These are phyloP conservation scores for Bruguiera sexangula DNA, from an alignment of 345 rosid species.

Conservation along the genomic window DNA sequence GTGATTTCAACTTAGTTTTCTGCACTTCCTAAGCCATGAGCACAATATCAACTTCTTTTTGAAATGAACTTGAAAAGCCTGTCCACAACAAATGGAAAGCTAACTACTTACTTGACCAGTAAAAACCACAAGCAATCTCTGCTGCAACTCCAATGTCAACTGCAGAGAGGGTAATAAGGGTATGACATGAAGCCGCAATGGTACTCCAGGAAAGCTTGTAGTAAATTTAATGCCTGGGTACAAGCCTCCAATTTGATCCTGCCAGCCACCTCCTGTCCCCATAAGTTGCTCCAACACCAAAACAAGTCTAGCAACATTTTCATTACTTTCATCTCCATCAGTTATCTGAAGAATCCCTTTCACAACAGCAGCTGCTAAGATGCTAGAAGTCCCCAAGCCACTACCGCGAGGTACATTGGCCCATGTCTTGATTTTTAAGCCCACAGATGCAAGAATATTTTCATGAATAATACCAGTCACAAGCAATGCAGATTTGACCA, in stretches of 20 bases:
- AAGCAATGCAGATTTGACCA: constrained; percentile 81
- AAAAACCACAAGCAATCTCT: constrained; percentile 79
- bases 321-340: constrained; percentile 70
- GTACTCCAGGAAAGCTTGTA: constrained; percentile 85
- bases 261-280: constrained; percentile 99
- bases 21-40: neutral
- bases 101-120: constrained; percentile 79
- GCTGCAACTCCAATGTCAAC: constrained; percentile 62
- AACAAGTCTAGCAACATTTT: constrained; percentile 84
- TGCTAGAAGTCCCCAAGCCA: constrained; percentile 96
- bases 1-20: neutral
- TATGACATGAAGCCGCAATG: constrained; percentile 78
- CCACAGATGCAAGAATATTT: constrained; percentile 39
- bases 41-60: neutral
- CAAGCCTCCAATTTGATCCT: constrained; percentile 94
- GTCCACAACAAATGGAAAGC: neutral
- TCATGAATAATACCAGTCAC: constrained; percentile 67
- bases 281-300: constrained; percentile 90
- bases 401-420: constrained; percentile 95
- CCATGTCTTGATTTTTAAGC: constrained; percentile 78
- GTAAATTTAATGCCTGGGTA: constrained; percentile 89
- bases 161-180: constrained; percentile 70
- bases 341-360: constrained; percentile 77
- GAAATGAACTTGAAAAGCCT: neutral
- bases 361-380: constrained; percentile 93